These are phyloP conservation scores for Blastomyces parvus DNA, from an alignment of 2,329 filamentous ascomycete genomes.

Conservation along the genomic window DNA sequence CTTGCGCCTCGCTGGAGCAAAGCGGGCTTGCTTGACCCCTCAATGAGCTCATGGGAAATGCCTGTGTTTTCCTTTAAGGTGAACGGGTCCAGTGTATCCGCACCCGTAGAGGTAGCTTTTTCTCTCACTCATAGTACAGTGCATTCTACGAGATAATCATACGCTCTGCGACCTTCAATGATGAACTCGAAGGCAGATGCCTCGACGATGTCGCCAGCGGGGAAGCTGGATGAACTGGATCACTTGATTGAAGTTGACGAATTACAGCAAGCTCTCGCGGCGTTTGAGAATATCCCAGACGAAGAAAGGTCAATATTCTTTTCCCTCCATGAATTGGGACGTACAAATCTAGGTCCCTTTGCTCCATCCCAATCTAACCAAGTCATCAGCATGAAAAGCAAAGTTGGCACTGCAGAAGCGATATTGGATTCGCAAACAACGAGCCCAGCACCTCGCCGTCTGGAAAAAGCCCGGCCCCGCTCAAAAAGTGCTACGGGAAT, in stretches of 20 bases:
- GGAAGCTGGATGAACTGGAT: background rate
- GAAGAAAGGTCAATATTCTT: background rate
- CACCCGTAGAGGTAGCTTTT: background rate
- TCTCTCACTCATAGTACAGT: too few species aligned
- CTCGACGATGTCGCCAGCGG: background rate
- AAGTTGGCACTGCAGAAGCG: background rate
- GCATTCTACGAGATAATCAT: background rate
- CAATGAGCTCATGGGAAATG: background rate
- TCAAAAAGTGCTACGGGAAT: conserved; percentile 1
- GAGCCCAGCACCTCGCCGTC: background rate
- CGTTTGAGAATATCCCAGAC: background rate
- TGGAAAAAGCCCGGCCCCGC: background rate
- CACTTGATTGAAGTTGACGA: background rate
- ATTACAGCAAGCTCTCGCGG: background rate
- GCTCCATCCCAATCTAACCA: background rate
- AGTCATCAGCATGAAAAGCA: background rate
- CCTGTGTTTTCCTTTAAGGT: background rate
- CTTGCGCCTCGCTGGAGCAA: background rate
- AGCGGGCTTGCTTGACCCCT: background rate
- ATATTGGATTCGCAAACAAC: background rate
- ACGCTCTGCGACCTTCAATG: background rate
- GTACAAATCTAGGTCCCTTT: background rate
- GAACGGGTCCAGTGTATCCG: background rate
- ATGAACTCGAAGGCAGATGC: conserved; percentile 1
- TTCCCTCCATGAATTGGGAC: background rate